Conservation (phyloP, 2,329 filamentous ascomycete species). For the Hansfordia pulvinata region DNA sequence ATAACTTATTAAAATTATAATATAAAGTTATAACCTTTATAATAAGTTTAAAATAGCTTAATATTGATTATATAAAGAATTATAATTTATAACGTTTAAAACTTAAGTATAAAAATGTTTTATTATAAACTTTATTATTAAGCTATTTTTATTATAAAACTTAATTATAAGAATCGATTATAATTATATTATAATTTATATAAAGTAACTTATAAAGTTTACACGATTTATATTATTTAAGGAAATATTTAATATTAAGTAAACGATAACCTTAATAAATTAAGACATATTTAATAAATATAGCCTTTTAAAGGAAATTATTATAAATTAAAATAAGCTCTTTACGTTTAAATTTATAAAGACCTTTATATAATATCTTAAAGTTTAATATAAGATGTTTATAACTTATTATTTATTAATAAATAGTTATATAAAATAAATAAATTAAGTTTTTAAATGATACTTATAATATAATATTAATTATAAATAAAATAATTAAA, state of each 20-base stretch:
- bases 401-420: conserved; percentile 3
- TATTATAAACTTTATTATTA: background rate
- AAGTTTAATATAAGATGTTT: conserved; percentile 1
- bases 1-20: background rate
- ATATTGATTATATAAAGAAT: conserved; percentile 1
- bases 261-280: background rate
- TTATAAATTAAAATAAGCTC: conserved; percentile 1
- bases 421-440: conserved; percentile 2
- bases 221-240: background rate
- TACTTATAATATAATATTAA: conserved; percentile 3
- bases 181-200: background rate
- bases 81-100: background rate
- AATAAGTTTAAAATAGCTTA: background rate
- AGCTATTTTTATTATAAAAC: background rate
- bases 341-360: conserved; percentile 2
- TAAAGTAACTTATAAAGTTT: background rate
- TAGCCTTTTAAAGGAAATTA: background rate
- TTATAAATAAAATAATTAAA: conserved; percentile 2
- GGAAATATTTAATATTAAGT: background rate
- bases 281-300: conserved; percentile 1
- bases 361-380: conserved; percentile 1
- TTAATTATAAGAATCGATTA: background rate
- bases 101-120: background rate
- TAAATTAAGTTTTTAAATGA: conserved; percentile 2
- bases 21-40: background rate